Evolutionary conservation across 176 grass and related monocot species (phyloP), one percentile per base, ranked within the genome.

Genomic region (Musa schizocarpa): DNA sequence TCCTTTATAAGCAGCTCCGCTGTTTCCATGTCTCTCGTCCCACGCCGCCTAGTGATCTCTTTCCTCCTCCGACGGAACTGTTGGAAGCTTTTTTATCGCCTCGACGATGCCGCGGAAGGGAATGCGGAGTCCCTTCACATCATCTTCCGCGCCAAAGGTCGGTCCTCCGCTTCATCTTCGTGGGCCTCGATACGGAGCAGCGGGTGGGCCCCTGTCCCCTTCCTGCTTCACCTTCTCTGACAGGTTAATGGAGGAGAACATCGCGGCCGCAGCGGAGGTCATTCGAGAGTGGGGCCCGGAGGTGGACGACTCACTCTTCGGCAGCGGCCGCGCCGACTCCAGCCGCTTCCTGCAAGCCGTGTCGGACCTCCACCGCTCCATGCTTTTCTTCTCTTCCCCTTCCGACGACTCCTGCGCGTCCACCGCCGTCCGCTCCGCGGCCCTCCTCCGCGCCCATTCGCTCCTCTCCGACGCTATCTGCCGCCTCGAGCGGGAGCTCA

Each of bases 351-450:
- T 92, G 1, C 71, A 34, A 9, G 86, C 92, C 1, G 69, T 68
- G 8, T 50, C 77, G 6, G 74, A 96, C 67, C 86, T 96, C 63
- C 92, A 96, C 79, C 82, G 84, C 0, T 80, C 86, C 61, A 88
- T 96, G 80, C 62, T 87, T 55, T 79, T 83, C 79, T 83, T 87
- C 25, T 78, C 85, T 3, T 80, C 82, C 0, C 63, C 81, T 21
- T 77, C 67, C 3, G 13, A 27, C 59, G 13, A 12, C 6, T 66
- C 29, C 29, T 2, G 54, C 54, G 50, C 50, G 9, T 17, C 63
- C 9, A 2, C 64, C 0, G 20, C 50, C 24, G 50, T 4, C 3
- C 51, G 21, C 49, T 53, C 59, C 19, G 53, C 78, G 8, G 78
- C 43, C 16, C 81, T 95, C 81, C 52, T 84, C 52, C 68, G 85